These are phyloP conservation scores for Neurospora africana DNA, from an alignment of 495 filamentous ascomycete species.

Conservation along the genomic window DNA sequence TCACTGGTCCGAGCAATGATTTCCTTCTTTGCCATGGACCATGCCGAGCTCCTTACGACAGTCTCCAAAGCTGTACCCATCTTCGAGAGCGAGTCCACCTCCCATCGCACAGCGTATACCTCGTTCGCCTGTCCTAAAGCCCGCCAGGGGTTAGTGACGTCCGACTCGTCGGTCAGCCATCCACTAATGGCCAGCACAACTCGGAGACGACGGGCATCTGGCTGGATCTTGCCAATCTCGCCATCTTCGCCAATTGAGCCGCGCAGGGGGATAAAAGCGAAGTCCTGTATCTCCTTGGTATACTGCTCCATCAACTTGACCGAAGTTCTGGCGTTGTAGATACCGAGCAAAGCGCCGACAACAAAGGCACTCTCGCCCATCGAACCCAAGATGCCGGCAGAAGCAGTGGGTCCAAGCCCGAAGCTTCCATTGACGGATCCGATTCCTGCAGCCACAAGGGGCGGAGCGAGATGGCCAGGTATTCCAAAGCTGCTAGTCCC, in stretches of 20 bases:
- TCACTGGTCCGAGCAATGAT: constrained; percentile 46
- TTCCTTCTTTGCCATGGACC: constrained; percentile 65
- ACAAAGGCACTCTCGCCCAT: constrained; percentile 66
- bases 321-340: constrained; percentile 77
- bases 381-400: constrained; percentile 68
- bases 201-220: constrained; percentile 52
- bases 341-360: constrained; percentile 78
- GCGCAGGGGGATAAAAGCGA: constrained; percentile 72
- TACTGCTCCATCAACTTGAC: constrained; percentile 82
- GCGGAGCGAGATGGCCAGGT: constrained; percentile 69
- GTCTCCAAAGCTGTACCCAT: constrained; percentile 65
- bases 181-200: constrained; percentile 77
- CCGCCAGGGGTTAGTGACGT: constrained; percentile 66
- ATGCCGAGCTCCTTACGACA: constrained; percentile 66
- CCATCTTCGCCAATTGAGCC: constrained; percentile 19
- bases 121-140: constrained; percentile 60
- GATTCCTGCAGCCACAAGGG: constrained; percentile 71
- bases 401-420: constrained; percentile 56
- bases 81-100: constrained; percentile 64
- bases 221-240: constrained; percentile 31
- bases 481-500: constrained; percentile 62
- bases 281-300: constrained; percentile 77
- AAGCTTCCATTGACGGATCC: constrained; percentile 73
- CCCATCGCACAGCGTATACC: constrained; percentile 77
- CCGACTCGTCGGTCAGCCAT: constrained; percentile 62